These are phyloP conservation scores for Ceratocystis ficicola DNA, from an alignment of 2,329 filamentous ascomycete genomes.

Conservation along the genomic window DNA sequence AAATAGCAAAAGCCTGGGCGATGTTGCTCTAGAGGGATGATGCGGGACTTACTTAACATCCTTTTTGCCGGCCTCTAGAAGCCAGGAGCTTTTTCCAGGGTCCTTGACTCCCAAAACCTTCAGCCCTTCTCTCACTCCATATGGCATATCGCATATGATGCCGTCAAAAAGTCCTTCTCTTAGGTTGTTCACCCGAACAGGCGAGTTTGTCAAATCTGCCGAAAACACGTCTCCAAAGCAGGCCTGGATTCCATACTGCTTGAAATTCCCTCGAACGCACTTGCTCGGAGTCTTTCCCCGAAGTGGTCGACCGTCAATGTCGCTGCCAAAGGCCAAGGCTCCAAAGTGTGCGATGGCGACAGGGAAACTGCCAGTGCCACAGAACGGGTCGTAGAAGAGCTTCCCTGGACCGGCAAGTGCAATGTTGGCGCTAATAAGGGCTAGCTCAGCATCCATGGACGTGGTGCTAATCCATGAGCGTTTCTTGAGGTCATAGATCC, in stretches of 20 bases:
- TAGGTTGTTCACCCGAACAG: constrained; percentile 42
- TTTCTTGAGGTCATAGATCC: constrained; percentile 82
- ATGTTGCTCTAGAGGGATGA: background rate
- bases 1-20: too few relatives aligned
- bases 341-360: constrained; percentile 86
- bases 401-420: constrained; percentile 71
- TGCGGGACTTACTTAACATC: constrained; percentile 49
- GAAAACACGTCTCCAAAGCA: constrained; percentile 67
- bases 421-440: constrained; percentile 83
- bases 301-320: constrained; percentile 86
- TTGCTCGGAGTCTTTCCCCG: constrained; percentile 52
- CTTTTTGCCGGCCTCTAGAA: constrained; percentile 56
- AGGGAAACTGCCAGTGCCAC: constrained; percentile 86
- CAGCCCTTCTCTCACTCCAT: constrained; percentile 84
- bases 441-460: constrained; percentile 91
- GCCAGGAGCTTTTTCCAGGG: constrained; percentile 44
- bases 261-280: constrained; percentile 57
- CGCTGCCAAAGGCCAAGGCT: constrained; percentile 68
- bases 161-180: constrained; percentile 60
- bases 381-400: constrained; percentile 88
- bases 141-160: constrained; percentile 90
- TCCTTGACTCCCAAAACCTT: constrained; percentile 73
- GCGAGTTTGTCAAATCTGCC: constrained; percentile 78
- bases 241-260: constrained; percentile 60
- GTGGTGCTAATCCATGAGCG: constrained; percentile 88